These are phyloP conservation scores for Sugiyamaella valdiviana DNA, from an alignment of 805 yeast species.

Conservation along the genomic window DNA sequence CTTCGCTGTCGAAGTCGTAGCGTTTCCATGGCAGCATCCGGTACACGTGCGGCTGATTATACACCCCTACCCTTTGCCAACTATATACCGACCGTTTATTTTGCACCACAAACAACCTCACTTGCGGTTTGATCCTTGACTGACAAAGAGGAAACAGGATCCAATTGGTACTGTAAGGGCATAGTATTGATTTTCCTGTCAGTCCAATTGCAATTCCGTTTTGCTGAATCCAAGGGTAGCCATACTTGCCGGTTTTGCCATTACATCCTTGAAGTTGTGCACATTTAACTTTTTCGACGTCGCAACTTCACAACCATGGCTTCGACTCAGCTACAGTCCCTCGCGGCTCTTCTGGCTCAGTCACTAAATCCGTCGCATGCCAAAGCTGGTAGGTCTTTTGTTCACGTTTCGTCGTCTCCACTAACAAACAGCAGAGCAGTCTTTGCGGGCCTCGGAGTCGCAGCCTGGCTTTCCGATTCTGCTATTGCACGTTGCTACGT, in stretches of 20 bases:
- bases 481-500: constrained; percentile 71
- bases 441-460: constrained; percentile 55
- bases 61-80: background rate
- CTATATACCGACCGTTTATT: background rate
- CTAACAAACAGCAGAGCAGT: constrained; percentile 42
- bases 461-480: constrained; percentile 70
- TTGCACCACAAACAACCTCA: background rate
- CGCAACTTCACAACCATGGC: background rate
- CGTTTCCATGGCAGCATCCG: background rate
- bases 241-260: background rate
- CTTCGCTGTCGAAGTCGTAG: background rate
- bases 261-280: background rate
- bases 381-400: constrained; percentile 15
- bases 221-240: background rate
- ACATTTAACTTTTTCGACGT: background rate
- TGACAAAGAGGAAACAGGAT: too few species aligned
- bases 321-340: background rate
- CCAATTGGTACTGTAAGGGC: background rate
- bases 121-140: too few species aligned
- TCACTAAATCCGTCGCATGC: constrained; percentile 26
- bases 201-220: background rate
- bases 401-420: background rate
- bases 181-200: too few species aligned
- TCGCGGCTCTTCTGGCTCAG: constrained; percentile 28
- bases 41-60: background rate